Conservation (phyloP, 1,284 basidiomycete genomes). For the Tilletia caries region DNA sequence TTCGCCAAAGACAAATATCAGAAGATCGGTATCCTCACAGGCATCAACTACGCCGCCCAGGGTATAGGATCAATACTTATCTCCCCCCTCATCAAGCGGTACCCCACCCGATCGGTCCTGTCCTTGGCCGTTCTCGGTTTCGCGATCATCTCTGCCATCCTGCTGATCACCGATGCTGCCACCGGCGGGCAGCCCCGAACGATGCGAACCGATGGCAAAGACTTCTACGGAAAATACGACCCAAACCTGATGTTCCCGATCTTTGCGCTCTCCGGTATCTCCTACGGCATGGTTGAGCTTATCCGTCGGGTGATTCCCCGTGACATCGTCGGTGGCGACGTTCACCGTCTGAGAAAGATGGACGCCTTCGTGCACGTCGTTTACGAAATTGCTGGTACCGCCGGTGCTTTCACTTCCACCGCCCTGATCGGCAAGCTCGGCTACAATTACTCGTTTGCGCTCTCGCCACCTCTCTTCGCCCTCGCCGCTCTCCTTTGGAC, state of each 20-base stretch:
- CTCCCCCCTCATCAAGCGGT: slow-evolving; percentile 52
- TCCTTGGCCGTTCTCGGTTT: slow-evolving; percentile 50
- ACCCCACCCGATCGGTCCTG: slow-evolving; percentile 53
- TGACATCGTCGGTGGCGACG: slow-evolving; percentile 54
- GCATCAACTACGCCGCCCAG: slow-evolving; percentile 49
- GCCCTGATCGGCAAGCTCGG: slow-evolving; percentile 51
- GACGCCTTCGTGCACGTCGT: slow-evolving; percentile 54
- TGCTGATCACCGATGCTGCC: slow-evolving; percentile 53
- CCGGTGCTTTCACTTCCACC: slow-evolving; percentile 53
- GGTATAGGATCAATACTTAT: slow-evolving; percentile 48
- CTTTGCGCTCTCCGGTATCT: slow-evolving; percentile 47
- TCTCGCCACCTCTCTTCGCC: slow-evolving; percentile 48
- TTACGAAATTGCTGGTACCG: slow-evolving; percentile 55
- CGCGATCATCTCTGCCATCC: slow-evolving; percentile 47
- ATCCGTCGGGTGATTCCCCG: slow-evolving; percentile 54
- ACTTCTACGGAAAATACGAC: slow-evolving; percentile 50
- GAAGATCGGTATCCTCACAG: slow-evolving; percentile 46
- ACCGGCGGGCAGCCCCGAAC: slow-evolving; percentile 46
- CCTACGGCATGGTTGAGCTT: slow-evolving; percentile 54
- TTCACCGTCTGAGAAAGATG: slow-evolving; percentile 54
- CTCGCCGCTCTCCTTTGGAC: slow-evolving; percentile 40
- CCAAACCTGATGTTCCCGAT: slow-evolving; percentile 53
- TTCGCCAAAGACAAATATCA: slow-evolving; percentile 37
- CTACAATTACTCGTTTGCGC: slow-evolving; percentile 53
- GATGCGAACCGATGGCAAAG: slow-evolving; percentile 43